Conservation (phyloP, 2,329 filamentous ascomycete genomes). For the Penicillium sclerotiorum region DNA sequence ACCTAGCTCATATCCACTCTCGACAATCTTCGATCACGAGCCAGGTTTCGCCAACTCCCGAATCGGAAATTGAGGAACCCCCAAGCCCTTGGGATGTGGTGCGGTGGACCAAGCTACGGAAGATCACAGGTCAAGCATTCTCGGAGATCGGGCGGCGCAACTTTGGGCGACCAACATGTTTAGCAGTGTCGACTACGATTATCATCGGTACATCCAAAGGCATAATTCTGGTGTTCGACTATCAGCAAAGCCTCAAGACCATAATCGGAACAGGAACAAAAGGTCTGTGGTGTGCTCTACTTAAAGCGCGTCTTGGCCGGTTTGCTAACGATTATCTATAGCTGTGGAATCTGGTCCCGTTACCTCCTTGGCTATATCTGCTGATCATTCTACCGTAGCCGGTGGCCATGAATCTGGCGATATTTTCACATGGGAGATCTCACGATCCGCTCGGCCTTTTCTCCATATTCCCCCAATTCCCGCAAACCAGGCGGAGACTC, state of each 20-base stretch:
- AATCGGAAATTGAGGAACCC: slow-evolving; percentile 67
- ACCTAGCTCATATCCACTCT: slow-evolving; percentile 74
- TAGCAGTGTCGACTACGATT: slow-evolving; percentile 84
- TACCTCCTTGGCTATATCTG: slow-evolving; percentile 85
- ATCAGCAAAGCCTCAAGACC: slow-evolving; percentile 90
- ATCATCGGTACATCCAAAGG: slow-evolving; percentile 93
- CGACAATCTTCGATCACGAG: slow-evolving; percentile 79
- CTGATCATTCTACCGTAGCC: slow-evolving; percentile 89
- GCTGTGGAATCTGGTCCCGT: slow-evolving; percentile 89
- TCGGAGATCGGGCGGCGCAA: slow-evolving; percentile 90
- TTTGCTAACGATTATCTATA: slow-evolving; percentile 37
- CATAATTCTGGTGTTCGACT: slow-evolving; percentile 93
- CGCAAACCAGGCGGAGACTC: slow-evolving; percentile 63
- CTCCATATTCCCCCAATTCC: slow-evolving; percentile 81
- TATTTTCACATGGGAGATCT: slow-evolving; percentile 97
- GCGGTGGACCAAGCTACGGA: slow-evolving; percentile 90
- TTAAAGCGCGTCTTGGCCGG: background rate
- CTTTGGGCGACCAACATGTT: slow-evolving; percentile 88
- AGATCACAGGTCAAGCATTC: slow-evolving; percentile 85
- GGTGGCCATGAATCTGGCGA: slow-evolving; percentile 85
- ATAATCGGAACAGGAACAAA: slow-evolving; percentile 94
- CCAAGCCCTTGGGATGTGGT: slow-evolving; percentile 95
- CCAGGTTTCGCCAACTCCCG: slow-evolving; percentile 62
- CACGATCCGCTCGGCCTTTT: slow-evolving; percentile 80
- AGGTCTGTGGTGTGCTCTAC: slow-evolving; percentile 54